Percentiles rank a stretch among this genome's conserved stretches.
These are phyloP conservation scores for Crithidia fasciculata DNA, from an alignment of 208 protist species.

Conservation along the genomic window DNA sequence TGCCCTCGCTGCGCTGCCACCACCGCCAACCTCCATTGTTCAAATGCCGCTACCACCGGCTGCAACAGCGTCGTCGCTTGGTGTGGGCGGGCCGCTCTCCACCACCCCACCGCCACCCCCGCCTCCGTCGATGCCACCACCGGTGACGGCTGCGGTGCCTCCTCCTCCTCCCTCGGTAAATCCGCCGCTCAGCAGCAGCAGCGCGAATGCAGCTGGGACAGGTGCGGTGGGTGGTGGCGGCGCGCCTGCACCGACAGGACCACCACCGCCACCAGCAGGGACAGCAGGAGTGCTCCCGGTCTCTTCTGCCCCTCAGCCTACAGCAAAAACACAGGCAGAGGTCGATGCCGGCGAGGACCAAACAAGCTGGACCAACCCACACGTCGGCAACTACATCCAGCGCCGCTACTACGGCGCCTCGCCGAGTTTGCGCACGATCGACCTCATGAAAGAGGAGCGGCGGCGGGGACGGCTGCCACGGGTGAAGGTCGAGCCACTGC, in stretches of 20 bases:
- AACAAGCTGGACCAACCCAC: constrained; percentile 80
- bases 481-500: constrained; percentile 66
- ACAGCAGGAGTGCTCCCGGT: neutral
- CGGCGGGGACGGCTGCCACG: constrained; percentile 40
- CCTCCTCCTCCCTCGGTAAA: too few species aligned
- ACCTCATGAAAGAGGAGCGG: constrained; percentile 53
- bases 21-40: neutral
- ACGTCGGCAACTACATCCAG: constrained; percentile 89
- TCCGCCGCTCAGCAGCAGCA: too few species aligned
- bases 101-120: constrained; percentile 12
- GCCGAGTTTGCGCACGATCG: constrained; percentile 82
- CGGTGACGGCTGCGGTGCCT: neutral
- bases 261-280: neutral
- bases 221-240: too few species aligned
- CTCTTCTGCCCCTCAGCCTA: neutral
- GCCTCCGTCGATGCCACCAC: neutral
- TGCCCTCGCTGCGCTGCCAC: constrained; percentile 11
- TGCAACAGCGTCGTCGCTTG: constrained; percentile 27
- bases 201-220: too few species aligned
- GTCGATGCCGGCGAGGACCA: constrained; percentile 15
- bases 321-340: neutral
- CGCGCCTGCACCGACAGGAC: neutral
- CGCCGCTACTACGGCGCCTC: constrained; percentile 85
- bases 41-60: constrained; percentile 12
- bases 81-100: constrained; percentile 33